phyloP scores from a whole-genome alignment of 495 filamentous ascomycete genomes.

The Pyronema domesticum region DNA sequence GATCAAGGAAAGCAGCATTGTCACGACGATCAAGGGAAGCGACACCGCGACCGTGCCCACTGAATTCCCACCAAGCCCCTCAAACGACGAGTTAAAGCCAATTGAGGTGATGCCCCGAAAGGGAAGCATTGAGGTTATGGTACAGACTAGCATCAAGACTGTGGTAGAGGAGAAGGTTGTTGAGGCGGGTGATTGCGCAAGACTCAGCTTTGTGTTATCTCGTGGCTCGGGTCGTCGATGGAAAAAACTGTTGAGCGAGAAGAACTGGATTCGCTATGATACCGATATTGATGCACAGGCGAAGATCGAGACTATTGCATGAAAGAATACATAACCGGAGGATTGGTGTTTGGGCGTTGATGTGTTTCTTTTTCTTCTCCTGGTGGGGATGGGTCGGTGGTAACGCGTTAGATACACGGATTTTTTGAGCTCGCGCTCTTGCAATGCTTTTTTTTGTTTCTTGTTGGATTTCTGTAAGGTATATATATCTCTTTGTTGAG shows the following conservation, averaged over 20 bases:
- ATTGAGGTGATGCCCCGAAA: neutral
- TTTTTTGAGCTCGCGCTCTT: neutral
- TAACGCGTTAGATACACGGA: constrained; percentile 5
- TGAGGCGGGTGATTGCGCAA: constrained; percentile 30
- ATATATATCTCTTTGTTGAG: too few species aligned
- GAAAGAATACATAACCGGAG: constrained; percentile 24
- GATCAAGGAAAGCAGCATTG: constrained; percentile 26
- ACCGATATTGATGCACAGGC: neutral
- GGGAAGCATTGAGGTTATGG: constrained; percentile 21
- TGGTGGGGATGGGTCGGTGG: constrained; percentile 24
- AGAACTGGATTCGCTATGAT: neutral
- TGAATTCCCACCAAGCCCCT: constrained; percentile 14
- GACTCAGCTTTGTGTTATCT: constrained; percentile 73
- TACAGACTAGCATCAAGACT: constrained; percentile 18
- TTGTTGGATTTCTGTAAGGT: too few species aligned
- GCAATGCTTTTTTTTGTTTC: too few species aligned
- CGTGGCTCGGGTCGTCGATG: constrained; percentile 73
- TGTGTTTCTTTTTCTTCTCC: constrained; percentile 29
- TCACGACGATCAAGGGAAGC: constrained; percentile 23
- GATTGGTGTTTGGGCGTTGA: neutral
- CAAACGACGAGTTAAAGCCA: neutral
- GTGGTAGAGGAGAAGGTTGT: constrained; percentile 30
- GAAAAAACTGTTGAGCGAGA: constrained; percentile 39
- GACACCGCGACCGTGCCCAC: constrained; percentile 20
- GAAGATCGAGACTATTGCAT: neutral